A percentile compares a stretch with the other conserved stretches of the same genome.
phyloP scores from a whole-genome alignment of 805 yeast species.

The Teunomyces lycoperdinae region DNA sequence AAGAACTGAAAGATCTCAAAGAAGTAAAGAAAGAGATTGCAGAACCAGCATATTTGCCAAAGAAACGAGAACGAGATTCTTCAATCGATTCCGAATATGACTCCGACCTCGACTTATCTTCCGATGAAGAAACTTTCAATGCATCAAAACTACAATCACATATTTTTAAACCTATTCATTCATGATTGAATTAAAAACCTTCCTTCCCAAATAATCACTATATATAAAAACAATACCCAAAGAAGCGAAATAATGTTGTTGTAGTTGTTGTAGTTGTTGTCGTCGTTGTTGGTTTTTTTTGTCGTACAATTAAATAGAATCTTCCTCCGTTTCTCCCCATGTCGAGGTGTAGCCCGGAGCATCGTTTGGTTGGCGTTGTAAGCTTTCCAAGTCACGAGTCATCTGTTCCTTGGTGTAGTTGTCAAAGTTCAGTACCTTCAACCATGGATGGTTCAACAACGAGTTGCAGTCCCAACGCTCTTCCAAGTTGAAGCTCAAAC shows the following conservation, averaged over 20 bases:
- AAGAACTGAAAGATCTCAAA: background rate
- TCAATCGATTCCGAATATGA: slow-evolving; percentile 24
- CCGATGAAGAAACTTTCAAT: slow-evolving; percentile 15
- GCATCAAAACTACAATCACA: slow-evolving; percentile 3
- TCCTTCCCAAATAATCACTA: slow-evolving; percentile 2
- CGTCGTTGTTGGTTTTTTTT: background rate
- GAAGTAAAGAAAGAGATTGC: background rate
- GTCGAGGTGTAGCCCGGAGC: slow-evolving; percentile 33
- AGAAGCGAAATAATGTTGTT: slow-evolving; percentile 1
- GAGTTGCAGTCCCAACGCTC: slow-evolving; percentile 55
- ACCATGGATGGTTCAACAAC: slow-evolving; percentile 54
- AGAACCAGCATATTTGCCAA: background rate
- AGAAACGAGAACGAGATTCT: slow-evolving; percentile 13
- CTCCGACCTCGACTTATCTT: slow-evolving; percentile 21
- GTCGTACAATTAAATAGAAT: background rate
- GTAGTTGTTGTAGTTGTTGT: too few species aligned
- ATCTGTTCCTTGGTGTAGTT: slow-evolving; percentile 9
- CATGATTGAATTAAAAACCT: background rate
- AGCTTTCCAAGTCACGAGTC: slow-evolving; percentile 14
- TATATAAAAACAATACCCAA: background rate
- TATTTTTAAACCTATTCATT: background rate
- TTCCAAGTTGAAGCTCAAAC: slow-evolving; percentile 48
- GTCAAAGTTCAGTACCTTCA: slow-evolving; percentile 17
- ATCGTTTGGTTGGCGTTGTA: slow-evolving; percentile 24
- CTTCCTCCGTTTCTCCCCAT: slow-evolving; percentile 15